A percentile compares a stretch with the other conserved stretches of the same genome.
phyloP scores from a whole-genome alignment of 1,284 basidiomycete genomes.

The Mycosarcoma mackinlayi region DNA sequence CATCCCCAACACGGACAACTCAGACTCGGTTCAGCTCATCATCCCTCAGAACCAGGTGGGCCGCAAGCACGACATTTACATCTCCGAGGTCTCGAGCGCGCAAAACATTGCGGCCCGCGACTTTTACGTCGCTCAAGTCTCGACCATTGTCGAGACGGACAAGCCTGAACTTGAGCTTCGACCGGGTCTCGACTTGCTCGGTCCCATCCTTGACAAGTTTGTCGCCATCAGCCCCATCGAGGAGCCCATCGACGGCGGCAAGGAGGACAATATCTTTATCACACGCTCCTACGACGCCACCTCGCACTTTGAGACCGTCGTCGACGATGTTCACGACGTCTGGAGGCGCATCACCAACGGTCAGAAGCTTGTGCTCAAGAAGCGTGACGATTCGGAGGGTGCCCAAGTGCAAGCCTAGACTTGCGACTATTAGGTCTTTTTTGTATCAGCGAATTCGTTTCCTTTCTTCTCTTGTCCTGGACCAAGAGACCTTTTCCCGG shows the following conservation, averaged over 20 bases:
- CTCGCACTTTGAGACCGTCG: slow-evolving; percentile 93
- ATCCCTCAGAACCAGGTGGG: slow-evolving; percentile 98
- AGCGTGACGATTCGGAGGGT: slow-evolving; percentile 62
- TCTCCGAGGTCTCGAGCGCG: slow-evolving; percentile 93
- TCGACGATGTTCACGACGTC: slow-evolving; percentile 67
- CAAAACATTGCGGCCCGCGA: slow-evolving; percentile 98
- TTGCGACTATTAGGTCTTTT: no score
- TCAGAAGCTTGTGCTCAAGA: slow-evolving; percentile 65
- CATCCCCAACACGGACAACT: slow-evolving; percentile 95
- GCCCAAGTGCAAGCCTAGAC: slow-evolving; percentile 63
- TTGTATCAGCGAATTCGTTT: no score
- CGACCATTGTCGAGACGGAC: slow-evolving; percentile 96
- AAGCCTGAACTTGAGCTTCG: slow-evolving; percentile 91
- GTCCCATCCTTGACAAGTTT: slow-evolving; percentile 97
- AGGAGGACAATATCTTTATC: slow-evolving; percentile 89
- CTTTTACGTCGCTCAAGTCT: slow-evolving; percentile 95
- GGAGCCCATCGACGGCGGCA: slow-evolving; percentile 84
- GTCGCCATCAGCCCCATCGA: slow-evolving; percentile 88
- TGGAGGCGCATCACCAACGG: slow-evolving; percentile 65
- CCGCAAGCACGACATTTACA: slow-evolving; percentile 97
- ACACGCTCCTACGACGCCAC: slow-evolving; percentile 98
- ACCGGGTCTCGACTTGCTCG: slow-evolving; percentile 90
- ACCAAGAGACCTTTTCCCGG: no score
- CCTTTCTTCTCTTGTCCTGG: background rate
- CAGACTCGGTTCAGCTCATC: slow-evolving; percentile 91